Base-by-base conservation (phyloP, 257 asterid species). In the Scutellaria galericulata region DNA sequence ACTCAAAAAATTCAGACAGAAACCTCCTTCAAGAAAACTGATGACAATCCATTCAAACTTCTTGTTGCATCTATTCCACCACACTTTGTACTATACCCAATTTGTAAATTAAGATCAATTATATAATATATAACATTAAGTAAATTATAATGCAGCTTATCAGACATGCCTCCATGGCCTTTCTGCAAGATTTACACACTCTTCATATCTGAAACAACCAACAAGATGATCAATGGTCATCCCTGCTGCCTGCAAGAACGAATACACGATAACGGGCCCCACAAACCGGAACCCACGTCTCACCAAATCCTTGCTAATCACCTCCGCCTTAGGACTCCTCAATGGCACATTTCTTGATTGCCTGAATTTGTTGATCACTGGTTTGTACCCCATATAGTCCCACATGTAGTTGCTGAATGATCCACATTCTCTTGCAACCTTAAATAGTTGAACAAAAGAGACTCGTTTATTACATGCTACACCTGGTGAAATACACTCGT, bases 131-230 rank as follows among this genome's bases (percentile, higher is more conserved):
- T 35, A 59, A 59, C 7, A 48, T 18, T 44, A 47, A 27, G 9
- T 18, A 9, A 18, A 20, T 15, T 8, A 54, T 20, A 54, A 57
- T 44, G 18, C 39, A 39, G 67, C 9, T 39, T 41, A 31, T 88
- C 73, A 92, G 45, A 85, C 93, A 78, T 92, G 96, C 72, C 96
- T 89, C 99, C 97, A 91, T n/a, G 99, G 99, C 80, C 93, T 88
- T 77, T 91, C 95, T 2, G 96, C 97, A 68, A 89, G 88, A 62
- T 80, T 81, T 0, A 91, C 95, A 58, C 97, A 94, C 15, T 89
- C 90, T 11, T 64, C 71, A 31, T 89, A 81, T 79, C 97, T 86
- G 79, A 84, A 88, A 68, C 97, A 94, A 55, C 87, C 86, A 40
- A 89, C 90, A 11, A 91, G 90, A 80, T 94, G 97, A 70, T 94